Evolutionary conservation across 139 green algal species (phyloP).

Genomic region (Trebouxia sp.): DNA sequence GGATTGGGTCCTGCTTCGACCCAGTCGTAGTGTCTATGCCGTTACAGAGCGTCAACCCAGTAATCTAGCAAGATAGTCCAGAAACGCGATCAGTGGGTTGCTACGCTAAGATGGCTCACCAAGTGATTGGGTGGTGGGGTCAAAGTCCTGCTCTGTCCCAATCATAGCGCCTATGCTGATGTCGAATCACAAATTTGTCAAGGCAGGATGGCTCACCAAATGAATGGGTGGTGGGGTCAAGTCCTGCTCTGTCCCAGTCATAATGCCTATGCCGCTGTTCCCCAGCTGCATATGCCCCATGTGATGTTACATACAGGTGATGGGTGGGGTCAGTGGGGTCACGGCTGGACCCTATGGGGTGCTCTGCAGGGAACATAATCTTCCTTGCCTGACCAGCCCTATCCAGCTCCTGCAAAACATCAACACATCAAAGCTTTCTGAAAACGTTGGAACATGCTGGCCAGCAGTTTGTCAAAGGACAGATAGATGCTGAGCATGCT

Average conservation of each 20-base stretch:
- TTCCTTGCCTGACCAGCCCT: slow-evolving; percentile 2
- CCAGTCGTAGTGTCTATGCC: too few species aligned
- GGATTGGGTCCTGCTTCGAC: too few species aligned
- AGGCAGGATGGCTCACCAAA: slow-evolving; percentile 28
- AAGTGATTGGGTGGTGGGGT: slow-evolving; percentile 42
- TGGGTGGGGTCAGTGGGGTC: slow-evolving; percentile 18
- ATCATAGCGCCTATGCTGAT: slow-evolving; percentile 64
- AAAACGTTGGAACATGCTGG: too few species aligned
- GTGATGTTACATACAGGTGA: slow-evolving; percentile 57
- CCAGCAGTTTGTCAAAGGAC: too few species aligned
- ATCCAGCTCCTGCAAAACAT: slow-evolving; percentile 25
- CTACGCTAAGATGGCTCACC: neutral
- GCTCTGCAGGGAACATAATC: slow-evolving; percentile 17
- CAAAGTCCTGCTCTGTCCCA: slow-evolving; percentile 51
- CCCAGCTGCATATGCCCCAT: slow-evolving; percentile 57
- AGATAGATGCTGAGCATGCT: too few species aligned
- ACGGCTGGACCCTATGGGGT: slow-evolving; percentile 16
- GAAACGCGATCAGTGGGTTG: too few species aligned
- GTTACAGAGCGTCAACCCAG: too few species aligned
- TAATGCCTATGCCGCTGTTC: slow-evolving; percentile 67
- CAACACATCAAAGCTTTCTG: neutral
- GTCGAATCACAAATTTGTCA: slow-evolving; percentile 10
- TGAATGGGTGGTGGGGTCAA: slow-evolving; percentile 46
- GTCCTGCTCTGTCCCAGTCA: slow-evolving; percentile 56
- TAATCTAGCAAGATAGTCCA: too few species aligned